Base-by-base conservation (phyloP, 2,329 filamentous ascomycete genomes). In the Cercospora brassicicola region DNA sequence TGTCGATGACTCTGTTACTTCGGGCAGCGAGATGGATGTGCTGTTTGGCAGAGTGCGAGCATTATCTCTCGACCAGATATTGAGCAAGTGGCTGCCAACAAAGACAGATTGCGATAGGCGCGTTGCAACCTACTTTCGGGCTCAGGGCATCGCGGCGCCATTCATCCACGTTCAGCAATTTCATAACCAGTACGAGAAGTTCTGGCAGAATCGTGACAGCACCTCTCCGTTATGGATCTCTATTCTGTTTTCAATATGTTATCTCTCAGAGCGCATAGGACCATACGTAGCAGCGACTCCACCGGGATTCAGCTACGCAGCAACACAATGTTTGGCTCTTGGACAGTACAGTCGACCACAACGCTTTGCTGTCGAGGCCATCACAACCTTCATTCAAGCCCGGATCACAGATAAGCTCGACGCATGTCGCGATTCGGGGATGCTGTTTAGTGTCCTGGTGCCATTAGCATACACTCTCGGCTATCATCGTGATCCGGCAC, bases 161-260 rank as follows among this genome's bases (percentile, higher is more conserved):
- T 71, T 63, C 42, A 62, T 71, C 20, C 69, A 71, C 11, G 51
- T 53, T 15, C 28, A 56, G 5, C 67, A 69, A 20, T 71, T 71
- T 48, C 48, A 59, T 15, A 20, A 48, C 10, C 67, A 83, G 79
- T 84, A 84, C 63, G 76, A 80, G 30, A 59, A 70, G 2, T 84
- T 84, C 69, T 84, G 82, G 82, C 63, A 68, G n/a, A 74, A 78
- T 42, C 81, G 79, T 1, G 77, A 75, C 9, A 72, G 72, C 18
- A 76, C 76, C 2, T 74, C 82, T 0, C 77, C 81, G 8, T 79
- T 81, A 70, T 84, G 82, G 82, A 69, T 84, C 18, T 81, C 82
- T 3, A 74, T 82, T 1, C 67, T 84, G 7, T 84, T 83, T 70
- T 83, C 62, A 75, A 73, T 66, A 20, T 66, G 51, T 51, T 62